phyloP scores from a whole-genome alignment of 257 asterid species.

The Phtheirospermum japonicum region DNA sequence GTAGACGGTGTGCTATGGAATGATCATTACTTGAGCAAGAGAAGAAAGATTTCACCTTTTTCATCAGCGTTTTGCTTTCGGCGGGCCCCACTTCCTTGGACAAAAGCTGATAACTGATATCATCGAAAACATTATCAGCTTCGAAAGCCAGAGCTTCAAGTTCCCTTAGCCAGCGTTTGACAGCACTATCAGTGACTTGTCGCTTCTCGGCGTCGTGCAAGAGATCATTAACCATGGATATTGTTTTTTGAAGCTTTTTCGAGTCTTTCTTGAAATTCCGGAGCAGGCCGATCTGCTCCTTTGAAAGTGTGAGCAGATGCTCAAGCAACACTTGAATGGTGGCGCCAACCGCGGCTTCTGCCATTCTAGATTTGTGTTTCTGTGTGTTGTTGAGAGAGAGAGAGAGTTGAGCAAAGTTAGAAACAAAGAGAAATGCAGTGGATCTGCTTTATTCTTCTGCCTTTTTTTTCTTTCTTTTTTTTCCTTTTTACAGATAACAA shows the following conservation, averaged over 20 bases:
- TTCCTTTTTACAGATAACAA: too few species aligned
- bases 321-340: neutral
- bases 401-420: too few species aligned
- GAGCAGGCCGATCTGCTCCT: neutral
- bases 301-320: neutral
- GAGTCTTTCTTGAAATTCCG: neutral
- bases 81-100: too few species aligned
- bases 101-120: conserved; percentile 19
- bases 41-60: neutral
- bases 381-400: too few species aligned
- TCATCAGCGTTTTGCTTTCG: neutral
- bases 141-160: conserved; percentile 23
- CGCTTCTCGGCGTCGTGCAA: conserved; percentile 26
- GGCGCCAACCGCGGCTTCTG: neutral
- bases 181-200: neutral
- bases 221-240: neutral
- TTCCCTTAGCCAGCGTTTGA: conserved; percentile 28
- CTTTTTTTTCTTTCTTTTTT: too few species aligned
- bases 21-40: neutral
- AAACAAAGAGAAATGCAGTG: too few species aligned
- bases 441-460: too few species aligned
- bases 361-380: neutral
- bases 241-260: neutral
- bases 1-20: neutral
- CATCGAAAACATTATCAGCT: conserved; percentile 23